These are phyloP conservation scores for Misopates orontium DNA, from an alignment of 257 asterid species.

Conservation along the genomic window DNA sequence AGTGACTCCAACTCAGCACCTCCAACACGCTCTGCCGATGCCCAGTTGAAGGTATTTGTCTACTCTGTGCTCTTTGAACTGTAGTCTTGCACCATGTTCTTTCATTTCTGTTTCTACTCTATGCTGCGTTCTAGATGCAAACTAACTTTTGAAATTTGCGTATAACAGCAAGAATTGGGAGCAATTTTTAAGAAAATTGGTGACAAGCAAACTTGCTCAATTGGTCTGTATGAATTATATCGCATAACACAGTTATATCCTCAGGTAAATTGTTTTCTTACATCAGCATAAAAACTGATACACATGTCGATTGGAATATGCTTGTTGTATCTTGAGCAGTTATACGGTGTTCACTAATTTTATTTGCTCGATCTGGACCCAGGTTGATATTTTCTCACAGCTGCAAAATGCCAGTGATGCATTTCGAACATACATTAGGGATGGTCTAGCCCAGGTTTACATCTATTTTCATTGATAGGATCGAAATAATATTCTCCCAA, in stretches of 20 bases:
- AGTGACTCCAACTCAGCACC: slow-evolving; percentile 86
- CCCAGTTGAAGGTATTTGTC: slow-evolving; percentile 76
- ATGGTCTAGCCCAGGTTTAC: slow-evolving; percentile 92
- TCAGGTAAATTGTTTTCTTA: slow-evolving; percentile 45
- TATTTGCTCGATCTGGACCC: slow-evolving; percentile 29
- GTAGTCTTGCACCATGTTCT: not conserved
- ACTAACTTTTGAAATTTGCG: slow-evolving; percentile 23
- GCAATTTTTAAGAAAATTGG: slow-evolving; percentile 98
- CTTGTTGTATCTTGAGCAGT: not conserved
- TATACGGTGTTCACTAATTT: not conserved
- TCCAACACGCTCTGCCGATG: slow-evolving; percentile 82
- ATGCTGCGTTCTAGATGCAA: not conserved
- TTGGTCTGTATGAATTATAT: slow-evolving; percentile 93
- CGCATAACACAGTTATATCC: slow-evolving; percentile 97
- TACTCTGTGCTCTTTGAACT: not conserved
- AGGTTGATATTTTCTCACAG: slow-evolving; percentile 98
- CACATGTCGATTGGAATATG: not conserved
- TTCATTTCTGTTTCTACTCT: slow-evolving; percentile 4
- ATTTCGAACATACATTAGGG: slow-evolving; percentile 91
- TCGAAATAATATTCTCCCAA: not conserved
- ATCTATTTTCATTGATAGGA: slow-evolving; percentile 13
- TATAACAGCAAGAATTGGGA: slow-evolving; percentile 91
- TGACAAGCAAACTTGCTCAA: slow-evolving; percentile 97
- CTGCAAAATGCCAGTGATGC: slow-evolving; percentile 99
- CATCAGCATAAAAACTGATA: slow-evolving; percentile 8